phyloP scores from a whole-genome alignment of 1,284 basidiomycete genomes.

The Cryptococcus sp. region DNA sequence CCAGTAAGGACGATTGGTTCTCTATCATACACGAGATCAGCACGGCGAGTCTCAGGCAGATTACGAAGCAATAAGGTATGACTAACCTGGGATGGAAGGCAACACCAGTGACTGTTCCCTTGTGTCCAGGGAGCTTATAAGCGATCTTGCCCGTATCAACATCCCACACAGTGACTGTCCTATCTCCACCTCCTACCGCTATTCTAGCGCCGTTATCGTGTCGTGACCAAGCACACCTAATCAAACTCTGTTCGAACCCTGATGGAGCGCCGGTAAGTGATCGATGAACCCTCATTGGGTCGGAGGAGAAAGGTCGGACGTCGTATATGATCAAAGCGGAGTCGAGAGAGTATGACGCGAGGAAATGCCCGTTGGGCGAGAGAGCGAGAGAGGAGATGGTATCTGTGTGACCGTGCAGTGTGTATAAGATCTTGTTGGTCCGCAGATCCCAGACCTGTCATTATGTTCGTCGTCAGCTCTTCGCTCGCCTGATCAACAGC shows the following conservation, averaged over 20 bases:
- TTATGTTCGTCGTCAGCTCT: neutral
- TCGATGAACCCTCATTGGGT: constrained; percentile 75
- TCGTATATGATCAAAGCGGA: constrained; percentile 85
- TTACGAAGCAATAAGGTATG: neutral
- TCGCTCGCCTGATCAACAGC: neutral
- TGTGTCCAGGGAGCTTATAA: constrained; percentile 93
- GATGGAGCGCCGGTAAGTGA: constrained; percentile 79
- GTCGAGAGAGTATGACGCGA: constrained; percentile 84
- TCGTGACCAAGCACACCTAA: constrained; percentile 69
- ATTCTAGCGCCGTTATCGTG: constrained; percentile 52
- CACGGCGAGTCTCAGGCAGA: neutral
- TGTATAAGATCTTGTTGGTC: constrained; percentile 73
- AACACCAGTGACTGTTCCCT: constrained; percentile 84
- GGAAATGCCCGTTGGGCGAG: constrained; percentile 79
- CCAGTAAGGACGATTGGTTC: constrained; percentile 88
- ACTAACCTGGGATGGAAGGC: constrained; percentile 68
- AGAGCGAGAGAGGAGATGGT: constrained; percentile 81
- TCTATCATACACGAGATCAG: constrained; percentile 50
- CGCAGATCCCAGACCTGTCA: constrained; percentile 79
- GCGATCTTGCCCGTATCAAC: constrained; percentile 78
- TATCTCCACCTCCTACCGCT: constrained; percentile 57
- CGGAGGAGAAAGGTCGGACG: constrained; percentile 83
- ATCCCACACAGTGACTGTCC: constrained; percentile 84
- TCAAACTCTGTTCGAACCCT: constrained; percentile 82
- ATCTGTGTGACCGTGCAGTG: constrained; percentile 77